These are phyloP conservation scores for Trichoderma atroviride DNA, from an alignment of 2,329 filamentous ascomycete species.

Conservation along the genomic window DNA sequence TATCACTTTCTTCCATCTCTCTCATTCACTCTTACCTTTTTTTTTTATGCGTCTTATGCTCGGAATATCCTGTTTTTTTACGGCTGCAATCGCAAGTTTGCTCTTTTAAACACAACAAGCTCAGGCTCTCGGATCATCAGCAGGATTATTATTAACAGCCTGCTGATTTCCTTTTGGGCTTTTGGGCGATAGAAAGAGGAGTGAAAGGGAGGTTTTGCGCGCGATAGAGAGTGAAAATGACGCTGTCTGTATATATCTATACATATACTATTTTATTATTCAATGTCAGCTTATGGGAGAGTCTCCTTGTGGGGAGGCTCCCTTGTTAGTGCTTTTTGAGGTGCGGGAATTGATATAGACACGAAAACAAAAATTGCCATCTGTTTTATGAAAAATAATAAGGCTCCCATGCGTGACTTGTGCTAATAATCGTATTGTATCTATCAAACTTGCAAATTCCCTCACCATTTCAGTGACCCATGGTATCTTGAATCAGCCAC, in stretches of 20 bases:
- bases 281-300: constrained; percentile 11
- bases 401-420: background rate
- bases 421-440: background rate
- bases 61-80: constrained; percentile 21
- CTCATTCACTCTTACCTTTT: background rate
- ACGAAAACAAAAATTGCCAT: constrained; percentile 21
- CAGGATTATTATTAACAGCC: background rate
- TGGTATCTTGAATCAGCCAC: background rate
- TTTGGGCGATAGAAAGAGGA: constrained; percentile 15
- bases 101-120: constrained; percentile 34
- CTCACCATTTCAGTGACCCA: background rate
- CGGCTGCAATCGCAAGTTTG: constrained; percentile 35
- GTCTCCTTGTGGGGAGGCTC: background rate
- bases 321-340: constrained; percentile 1
- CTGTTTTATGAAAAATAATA: background rate
- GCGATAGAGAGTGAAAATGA: constrained; percentile 23
- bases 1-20: constrained; percentile 20
- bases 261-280: constrained; percentile 23
- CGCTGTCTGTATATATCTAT: constrained; percentile 26
- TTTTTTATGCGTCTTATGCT: constrained; percentile 23
- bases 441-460: background rate
- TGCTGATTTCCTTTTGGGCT: background rate
- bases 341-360: constrained; percentile 22
- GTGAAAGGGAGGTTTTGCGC: constrained; percentile 19
- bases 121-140: constrained; percentile 19